Percentiles rank a stretch among this genome's conserved stretches.
phyloP scores from a whole-genome alignment of 768 basidiomycete genomes.

The Thelephora ganbajun region DNA sequence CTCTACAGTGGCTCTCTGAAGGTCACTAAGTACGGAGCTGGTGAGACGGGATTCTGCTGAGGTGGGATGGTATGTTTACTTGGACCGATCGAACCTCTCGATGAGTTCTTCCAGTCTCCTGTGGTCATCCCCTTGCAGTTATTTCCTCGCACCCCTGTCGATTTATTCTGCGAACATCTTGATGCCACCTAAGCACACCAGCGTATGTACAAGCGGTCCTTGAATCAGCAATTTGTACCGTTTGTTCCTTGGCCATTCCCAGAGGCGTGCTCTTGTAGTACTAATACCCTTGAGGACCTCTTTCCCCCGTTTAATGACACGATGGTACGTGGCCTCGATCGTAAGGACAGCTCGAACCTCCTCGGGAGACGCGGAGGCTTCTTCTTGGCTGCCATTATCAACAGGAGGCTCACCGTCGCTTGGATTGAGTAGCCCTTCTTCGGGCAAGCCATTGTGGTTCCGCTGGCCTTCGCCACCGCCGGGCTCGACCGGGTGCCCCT shows the following conservation, averaged over 20 bases:
- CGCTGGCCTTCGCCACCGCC: slow-evolving; percentile 3
- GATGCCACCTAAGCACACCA: slow-evolving; percentile 25
- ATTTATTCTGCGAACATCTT: slow-evolving; percentile 12
- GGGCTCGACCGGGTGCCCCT: background rate
- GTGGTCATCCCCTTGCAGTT: slow-evolving; percentile 15
- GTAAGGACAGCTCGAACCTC: background rate
- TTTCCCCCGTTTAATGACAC: background rate
- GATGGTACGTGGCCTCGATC: background rate
- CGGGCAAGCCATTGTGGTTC: slow-evolving; percentile 7
- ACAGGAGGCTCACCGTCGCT: slow-evolving; percentile 4
- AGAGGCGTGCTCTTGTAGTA: slow-evolving; percentile 14
- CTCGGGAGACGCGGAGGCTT: background rate
- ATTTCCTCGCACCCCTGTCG: slow-evolving; percentile 20
- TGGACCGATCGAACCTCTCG: slow-evolving; percentile 12
- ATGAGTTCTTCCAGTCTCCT: slow-evolving; percentile 19
- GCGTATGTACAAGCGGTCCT: slow-evolving; percentile 24
- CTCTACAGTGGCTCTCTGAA: slow-evolving; percentile 13
- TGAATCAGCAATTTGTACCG: slow-evolving; percentile 22
- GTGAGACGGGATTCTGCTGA: background rate
- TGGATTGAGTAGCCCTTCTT: slow-evolving; percentile 5
- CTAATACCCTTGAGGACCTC: slow-evolving; percentile 8
- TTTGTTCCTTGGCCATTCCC: slow-evolving; percentile 15
- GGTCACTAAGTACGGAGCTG: slow-evolving; percentile 8
- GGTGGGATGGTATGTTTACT: slow-evolving; percentile 16
- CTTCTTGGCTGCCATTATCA: background rate